Base-by-base conservation (phyloP, 2,329 filamentous ascomycete species). In the Meredithiella fracta region DNA sequence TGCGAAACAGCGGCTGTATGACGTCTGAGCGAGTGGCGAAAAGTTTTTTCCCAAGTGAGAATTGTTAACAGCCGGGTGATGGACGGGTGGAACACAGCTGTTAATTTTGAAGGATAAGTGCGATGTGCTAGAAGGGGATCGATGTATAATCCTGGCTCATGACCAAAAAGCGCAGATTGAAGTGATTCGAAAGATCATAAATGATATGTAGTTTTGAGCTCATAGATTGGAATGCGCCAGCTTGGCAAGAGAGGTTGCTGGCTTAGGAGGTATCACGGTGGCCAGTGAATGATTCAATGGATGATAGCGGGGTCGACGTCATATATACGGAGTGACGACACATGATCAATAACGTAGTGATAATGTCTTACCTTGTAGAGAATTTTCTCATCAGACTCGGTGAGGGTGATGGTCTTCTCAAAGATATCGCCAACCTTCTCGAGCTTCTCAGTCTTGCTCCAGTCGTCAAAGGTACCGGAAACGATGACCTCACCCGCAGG, bases 401-500 rank as follows among this genome's bases (percentile, higher is more conserved):
- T 74, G 34, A 97, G 75, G 54, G 79, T 73, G 59, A 98, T 88
- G 34, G 80, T 79, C 75, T 95, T 95, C 70, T 85, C 76, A 69
- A 94, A 94, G 63, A 76, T 64, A 61, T 80, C 74, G 66, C 78
- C 85, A 42, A 80, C 76, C 72, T 87, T 88, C 51, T 89, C 82
- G 58, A 98, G 78, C 73, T 85, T 79, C 68, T 91, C 79, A 57
- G 81, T 88, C 75, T 92, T 91, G 62, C 78, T 77, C 92, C 92
- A 98, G 72, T 87, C 78, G 71, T 97, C 91, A 67, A 97, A 97
- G 60, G 86, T 91, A 67, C 92, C 92, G 42, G 91, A 97, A 63
- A 97, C 92, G 70, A 85, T 91, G 68, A 97, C 91, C 67, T 94
- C 85, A 62, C 82, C 77, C 67, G 86, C 90, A 63, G 81, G 74